phyloP scores from a whole-genome alignment of 495 filamentous ascomycete genomes.

The Cercophora sp. region DNA sequence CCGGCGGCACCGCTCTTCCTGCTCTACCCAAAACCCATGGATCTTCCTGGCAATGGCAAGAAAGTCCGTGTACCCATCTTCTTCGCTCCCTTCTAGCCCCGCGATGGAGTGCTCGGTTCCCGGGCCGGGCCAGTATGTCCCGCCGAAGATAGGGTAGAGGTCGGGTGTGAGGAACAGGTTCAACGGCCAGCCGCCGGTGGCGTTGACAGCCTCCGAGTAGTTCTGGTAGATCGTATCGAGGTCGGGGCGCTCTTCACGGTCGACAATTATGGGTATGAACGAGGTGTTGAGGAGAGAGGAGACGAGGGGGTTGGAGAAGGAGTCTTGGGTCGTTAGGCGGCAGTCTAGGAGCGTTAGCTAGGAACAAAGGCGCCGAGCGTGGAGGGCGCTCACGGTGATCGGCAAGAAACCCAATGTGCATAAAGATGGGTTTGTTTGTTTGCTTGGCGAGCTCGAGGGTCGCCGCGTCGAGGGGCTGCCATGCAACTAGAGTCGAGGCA shows the following conservation, averaged over 20 bases:
- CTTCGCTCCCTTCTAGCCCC: conserved; percentile 21
- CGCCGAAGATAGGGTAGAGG: conserved; percentile 90
- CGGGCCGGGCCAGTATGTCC: conserved; percentile 91
- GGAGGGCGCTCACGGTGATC: conserved; percentile 82
- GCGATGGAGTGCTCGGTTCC: conserved; percentile 53
- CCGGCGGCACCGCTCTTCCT: conserved; percentile 72
- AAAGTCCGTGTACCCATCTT: conserved; percentile 62
- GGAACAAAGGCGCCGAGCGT: too few species aligned
- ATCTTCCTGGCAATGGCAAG: conserved; percentile 80
- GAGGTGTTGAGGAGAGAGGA: conserved; percentile 77
- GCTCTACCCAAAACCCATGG: conserved; percentile 74
- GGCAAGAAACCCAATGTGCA: conserved; percentile 93
- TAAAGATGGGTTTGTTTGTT: conserved; percentile 81
- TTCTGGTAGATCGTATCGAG: conserved; percentile 98
- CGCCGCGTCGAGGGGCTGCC: conserved; percentile 84
- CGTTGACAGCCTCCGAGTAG: conserved; percentile 90
- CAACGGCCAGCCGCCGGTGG: conserved; percentile 91
- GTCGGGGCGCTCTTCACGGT: conserved; percentile 92
- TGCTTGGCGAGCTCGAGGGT: conserved; percentile 70
- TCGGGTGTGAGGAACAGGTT: conserved; percentile 95
- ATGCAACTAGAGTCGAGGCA: conserved; percentile 81
- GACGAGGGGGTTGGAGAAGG: conserved; percentile 77
- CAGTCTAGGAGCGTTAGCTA: conserved; percentile 56
- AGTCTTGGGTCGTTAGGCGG: conserved; percentile 92
- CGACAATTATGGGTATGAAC: conserved; percentile 91